Base-by-base conservation (phyloP, 768 basidiomycete species). In the Leccinum sublutescens region DNA sequence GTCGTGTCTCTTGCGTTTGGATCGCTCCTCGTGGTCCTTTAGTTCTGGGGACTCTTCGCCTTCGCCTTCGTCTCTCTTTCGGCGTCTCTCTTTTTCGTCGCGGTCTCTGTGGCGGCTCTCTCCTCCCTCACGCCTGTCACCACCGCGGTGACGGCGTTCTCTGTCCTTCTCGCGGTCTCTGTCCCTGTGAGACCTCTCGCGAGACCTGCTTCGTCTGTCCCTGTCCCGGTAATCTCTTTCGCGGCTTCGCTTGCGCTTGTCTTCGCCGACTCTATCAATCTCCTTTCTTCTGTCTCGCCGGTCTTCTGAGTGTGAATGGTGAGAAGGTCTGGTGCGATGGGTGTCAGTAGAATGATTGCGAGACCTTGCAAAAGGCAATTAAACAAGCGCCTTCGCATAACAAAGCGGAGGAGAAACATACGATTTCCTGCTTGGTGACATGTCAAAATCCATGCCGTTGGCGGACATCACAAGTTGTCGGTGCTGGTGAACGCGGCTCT, bases 291-390 rank as follows among this genome's bases (percentile, higher is more conserved):
- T 65, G 52, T 72, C 71, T 50, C 73, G 67, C 23, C 64, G 77
- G 56, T 88, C 89, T 65, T 83, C 79, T 23, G 91, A 92, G 54
- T 76, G 77, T 10, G 91, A 93, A 61, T 84, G 80, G 66, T 90
- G 88, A 50, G 89, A 91, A 59, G 82, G 81, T 64, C 79, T 81
- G 21, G 89, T 91, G 48, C 83, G 84, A 64, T 85, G 84, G 10
- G 89, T 92, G 70, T 91, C 89, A 38, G 85, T 85, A 3, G 90
- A 91, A 71, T 85, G 83, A 69, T 87, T 87, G 65, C 88, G 85
- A 61, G 86, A 87, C 57, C 86, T 86, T 59, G 50, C 27, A 57
- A 62, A 51, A 36, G 49, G 31, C 56, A 57, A 54, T 60, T 64
- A 2, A 63, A 60, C 23, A 50, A 58, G 10, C 43, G 23, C 10